Evolutionary conservation across 2,329 filamentous ascomycete species (phyloP), one percentile per base, ranked within the genome.

Genomic region (Stylonectria norvegica): DNA sequence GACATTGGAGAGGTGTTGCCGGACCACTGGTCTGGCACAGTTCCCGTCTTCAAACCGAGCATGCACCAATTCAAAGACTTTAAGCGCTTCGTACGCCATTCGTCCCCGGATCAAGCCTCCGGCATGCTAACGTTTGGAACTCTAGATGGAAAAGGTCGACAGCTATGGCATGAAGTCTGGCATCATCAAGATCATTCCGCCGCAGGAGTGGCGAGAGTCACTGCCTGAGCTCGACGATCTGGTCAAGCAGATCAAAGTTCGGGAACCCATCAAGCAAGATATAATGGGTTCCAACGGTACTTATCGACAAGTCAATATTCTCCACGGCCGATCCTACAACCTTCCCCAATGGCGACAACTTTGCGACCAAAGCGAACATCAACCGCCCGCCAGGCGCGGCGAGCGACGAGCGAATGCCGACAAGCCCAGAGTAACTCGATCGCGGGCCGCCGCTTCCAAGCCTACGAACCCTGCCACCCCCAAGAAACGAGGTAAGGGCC

Each of bases 241-340:
- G 36, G 79, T 98, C 50, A 97, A 96, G 68, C 83, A 85, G 47
- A 87, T 98, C 63, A 85, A 83, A 60, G 90, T 98, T 58, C 91
- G 91, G 66, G 94, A 98, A 52, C 93, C 93, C 4, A 97, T 98
- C 62, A 95, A 89, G 60, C 93, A 98, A 65, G 93, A 98, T 58
- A 98, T 98, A 57, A 91, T 94, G 74, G 93, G 93, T 29, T 89
- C 87, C 36, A 89, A 91, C 60, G 94, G 93, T 41, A 94, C 88
- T 41, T 98, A 96, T 62, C 91, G 91, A 23, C 93, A 98, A 64
- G 88, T 93, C 59, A 98, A 98, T 61, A 90, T 98, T 44, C 83
- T 97, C 58, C 94, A 96, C 67, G 89, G 94, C 62, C 80, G 93
- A 61, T 89, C 89, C 11, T 98, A 98, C 70, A 98, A 96, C 55